Conservation (phyloP, 768 basidiomycete genomes). For the Pilatotrama ljubarskyi region DNA sequence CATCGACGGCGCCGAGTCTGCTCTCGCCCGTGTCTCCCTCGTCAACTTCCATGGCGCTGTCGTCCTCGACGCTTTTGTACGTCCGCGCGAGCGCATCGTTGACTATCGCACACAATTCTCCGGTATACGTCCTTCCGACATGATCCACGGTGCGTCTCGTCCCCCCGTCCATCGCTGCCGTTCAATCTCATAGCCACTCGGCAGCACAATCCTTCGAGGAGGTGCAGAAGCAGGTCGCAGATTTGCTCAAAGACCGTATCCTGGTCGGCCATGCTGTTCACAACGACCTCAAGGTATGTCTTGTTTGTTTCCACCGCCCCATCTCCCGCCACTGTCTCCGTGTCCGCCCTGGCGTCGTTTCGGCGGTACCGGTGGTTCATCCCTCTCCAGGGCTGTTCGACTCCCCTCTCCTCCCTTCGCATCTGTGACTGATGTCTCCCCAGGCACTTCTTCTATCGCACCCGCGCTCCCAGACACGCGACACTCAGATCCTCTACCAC, state of each 20-base stretch:
- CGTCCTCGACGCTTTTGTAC: slow-evolving; percentile 82
- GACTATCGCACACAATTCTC: slow-evolving; percentile 93
- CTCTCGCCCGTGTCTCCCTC: slow-evolving; percentile 84
- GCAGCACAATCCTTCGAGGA: slow-evolving; percentile 76
- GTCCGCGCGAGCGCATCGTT: slow-evolving; percentile 82
- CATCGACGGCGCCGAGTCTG: slow-evolving; percentile 75
- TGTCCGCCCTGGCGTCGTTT: too few species aligned
- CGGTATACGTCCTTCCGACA: slow-evolving; percentile 76
- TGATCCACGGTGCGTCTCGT: slow-evolving; percentile 61
- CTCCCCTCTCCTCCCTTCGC: neutral
- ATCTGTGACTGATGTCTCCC: neutral
- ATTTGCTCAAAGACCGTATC: slow-evolving; percentile 72
- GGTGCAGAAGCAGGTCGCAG: slow-evolving; percentile 77
- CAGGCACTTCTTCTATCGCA: slow-evolving; percentile 74
- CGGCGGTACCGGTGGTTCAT: neutral
- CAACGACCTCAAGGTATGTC: slow-evolving; percentile 80
- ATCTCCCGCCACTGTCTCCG: neutral
- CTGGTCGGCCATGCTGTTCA: slow-evolving; percentile 89
- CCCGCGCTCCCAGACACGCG: slow-evolving; percentile 60
- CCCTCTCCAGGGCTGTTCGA: slow-evolving; percentile 17
- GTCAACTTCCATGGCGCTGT: slow-evolving; percentile 87
- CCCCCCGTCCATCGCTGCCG: neutral
- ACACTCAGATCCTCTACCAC: slow-evolving; percentile 65
- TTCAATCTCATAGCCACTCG: neutral
- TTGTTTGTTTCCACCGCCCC: slow-evolving; percentile 36